phyloP scores from a whole-genome alignment of 345 rosid species.

The Rhodomyrtus tomentosa region DNA sequence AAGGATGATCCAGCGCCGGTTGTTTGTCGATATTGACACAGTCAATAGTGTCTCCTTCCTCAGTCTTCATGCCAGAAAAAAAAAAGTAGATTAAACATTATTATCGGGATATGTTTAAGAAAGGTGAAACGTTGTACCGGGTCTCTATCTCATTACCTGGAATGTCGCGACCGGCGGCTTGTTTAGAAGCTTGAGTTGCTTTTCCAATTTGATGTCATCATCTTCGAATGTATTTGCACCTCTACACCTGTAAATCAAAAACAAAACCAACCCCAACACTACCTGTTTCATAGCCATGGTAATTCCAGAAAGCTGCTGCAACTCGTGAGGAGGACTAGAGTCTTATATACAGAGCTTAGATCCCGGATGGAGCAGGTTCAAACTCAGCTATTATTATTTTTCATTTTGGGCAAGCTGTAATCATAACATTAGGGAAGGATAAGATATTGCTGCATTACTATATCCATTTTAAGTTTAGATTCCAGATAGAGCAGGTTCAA shows the following conservation, averaged over 20 bases:
- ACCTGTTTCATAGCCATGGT: neutral
- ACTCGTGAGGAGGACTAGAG: neutral
- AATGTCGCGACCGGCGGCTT: neutral
- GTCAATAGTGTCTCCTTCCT: neutral
- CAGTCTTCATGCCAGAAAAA: neutral
- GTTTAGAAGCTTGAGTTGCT: neutral
- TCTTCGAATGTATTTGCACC: neutral
- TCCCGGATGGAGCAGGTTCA: neutral
- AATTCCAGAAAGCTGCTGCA: neutral
- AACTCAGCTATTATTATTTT: neutral
- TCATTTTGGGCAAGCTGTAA: neutral
- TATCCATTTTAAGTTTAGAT: too few species aligned
- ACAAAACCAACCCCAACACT: neutral
- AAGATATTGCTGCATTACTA: too few species aligned
- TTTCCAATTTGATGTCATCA: neutral
- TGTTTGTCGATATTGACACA: neutral
- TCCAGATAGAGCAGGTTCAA: too few species aligned
- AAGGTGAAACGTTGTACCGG: neutral
- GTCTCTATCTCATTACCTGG: neutral
- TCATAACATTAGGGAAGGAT: too few species aligned
- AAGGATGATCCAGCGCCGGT: neutral
- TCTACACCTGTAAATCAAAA: neutral
- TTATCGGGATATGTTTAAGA: neutral
- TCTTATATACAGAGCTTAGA: neutral
- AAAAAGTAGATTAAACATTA: neutral